phyloP scores from a whole-genome alignment of 1,139 yeast genomes.

The Blastobotrys illinoisensis region DNA sequence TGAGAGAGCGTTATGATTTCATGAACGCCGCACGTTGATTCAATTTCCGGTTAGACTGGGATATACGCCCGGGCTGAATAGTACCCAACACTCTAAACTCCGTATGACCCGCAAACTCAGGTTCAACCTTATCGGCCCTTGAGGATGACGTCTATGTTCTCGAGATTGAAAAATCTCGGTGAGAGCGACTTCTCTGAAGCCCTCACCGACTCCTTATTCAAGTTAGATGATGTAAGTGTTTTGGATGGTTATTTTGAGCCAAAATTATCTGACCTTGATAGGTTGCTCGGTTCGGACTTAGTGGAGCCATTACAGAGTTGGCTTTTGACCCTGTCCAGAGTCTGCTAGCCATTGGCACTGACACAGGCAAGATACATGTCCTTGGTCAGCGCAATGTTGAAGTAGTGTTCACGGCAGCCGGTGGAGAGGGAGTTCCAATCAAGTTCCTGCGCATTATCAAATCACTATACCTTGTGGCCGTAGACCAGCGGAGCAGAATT shows the following conservation, averaged over 20 bases:
- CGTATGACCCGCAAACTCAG: conserved; percentile 1
- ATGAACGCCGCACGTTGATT: neutral
- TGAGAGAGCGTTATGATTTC: neutral
- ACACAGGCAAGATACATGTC: conserved; percentile 62
- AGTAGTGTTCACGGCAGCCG: conserved; percentile 44
- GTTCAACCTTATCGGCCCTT: neutral
- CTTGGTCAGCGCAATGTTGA: conserved; percentile 84
- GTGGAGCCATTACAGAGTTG: conserved; percentile 54
- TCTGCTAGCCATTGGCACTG: conserved; percentile 74
- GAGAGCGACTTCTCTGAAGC: conserved; percentile 31
- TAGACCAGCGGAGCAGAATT: conserved; percentile 51
- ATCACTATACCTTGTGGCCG: conserved; percentile 72
- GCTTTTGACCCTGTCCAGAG: conserved; percentile 90
- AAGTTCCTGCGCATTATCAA: conserved; percentile 60
- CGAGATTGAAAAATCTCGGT: conserved; percentile 24
- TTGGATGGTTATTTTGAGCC: too few species aligned
- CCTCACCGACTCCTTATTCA: conserved; percentile 35
- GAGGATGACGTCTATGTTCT: conserved; percentile 24
- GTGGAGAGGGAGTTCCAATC: conserved; percentile 46
- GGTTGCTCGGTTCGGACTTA: conserved; percentile 50
- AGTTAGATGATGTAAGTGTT: conserved; percentile 26
- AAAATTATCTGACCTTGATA: conserved; percentile 14
- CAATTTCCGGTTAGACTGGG: neutral
- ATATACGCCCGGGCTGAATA: neutral
- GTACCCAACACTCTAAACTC: neutral